Evolutionary conservation across 2,329 filamentous ascomycete species (phyloP).

Genomic region (Pochonia chlamydosporia): DNA sequence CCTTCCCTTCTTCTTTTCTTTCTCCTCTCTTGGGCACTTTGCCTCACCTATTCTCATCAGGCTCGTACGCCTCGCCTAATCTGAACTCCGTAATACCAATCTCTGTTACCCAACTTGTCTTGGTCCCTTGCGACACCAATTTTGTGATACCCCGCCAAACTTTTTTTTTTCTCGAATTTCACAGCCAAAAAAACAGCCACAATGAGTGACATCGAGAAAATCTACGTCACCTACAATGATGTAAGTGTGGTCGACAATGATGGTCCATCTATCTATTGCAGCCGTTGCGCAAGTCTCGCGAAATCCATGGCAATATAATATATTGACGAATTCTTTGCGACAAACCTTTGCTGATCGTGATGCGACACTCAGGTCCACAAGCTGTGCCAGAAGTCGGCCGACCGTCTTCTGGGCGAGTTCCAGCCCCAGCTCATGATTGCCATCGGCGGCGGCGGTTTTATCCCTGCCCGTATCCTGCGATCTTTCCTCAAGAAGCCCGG

Average conservation of each 20-base stretch:
- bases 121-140: background rate
- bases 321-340: too few species aligned
- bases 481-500: slow-evolving; percentile 92
- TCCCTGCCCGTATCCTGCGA: slow-evolving; percentile 91
- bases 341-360: background rate
- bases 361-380: slow-evolving; percentile 74
- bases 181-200: slow-evolving; percentile 27
- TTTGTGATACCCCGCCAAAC: background rate
- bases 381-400: slow-evolving; percentile 83
- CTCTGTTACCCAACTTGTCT: background rate
- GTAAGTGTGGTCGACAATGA: slow-evolving; percentile 42
- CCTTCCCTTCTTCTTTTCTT: slow-evolving; percentile 1
- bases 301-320: too few species aligned
- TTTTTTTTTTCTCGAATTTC: background rate
- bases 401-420: slow-evolving; percentile 76
- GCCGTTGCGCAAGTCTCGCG: background rate
- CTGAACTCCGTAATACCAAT: background rate
- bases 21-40: slow-evolving; percentile 14
- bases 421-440: slow-evolving; percentile 96
- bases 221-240: slow-evolving; percentile 91
- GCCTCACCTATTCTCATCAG: background rate
- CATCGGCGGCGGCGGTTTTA: slow-evolving; percentile 95
- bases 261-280: background rate
- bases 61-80: background rate
- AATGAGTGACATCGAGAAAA: slow-evolving; percentile 65